Conservation (phyloP, 169 alveolate species). For the Cryptosporidium meleagridis region DNA sequence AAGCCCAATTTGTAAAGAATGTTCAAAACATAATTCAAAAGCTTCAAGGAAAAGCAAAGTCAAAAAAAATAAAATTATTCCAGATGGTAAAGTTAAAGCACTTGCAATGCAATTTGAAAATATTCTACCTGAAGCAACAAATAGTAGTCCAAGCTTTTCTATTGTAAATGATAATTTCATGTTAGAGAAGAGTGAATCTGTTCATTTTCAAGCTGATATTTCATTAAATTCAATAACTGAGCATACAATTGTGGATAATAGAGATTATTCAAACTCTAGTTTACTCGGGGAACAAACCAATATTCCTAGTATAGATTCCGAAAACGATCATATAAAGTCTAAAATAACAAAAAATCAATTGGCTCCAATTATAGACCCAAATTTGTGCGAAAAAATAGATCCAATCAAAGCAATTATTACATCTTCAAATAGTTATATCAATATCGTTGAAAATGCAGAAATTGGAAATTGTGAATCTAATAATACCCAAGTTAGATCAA, state of each 20-base stretch:
- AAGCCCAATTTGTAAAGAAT: constrained; percentile 60
- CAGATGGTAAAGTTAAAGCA: constrained; percentile 72
- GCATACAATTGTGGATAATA: background rate
- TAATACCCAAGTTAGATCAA: background rate
- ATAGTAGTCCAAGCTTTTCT: background rate
- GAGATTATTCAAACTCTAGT: background rate
- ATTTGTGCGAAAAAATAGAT: constrained; percentile 25
- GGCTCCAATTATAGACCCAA: constrained; percentile 50
- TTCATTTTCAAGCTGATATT: background rate
- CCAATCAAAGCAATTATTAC: constrained; percentile 49
- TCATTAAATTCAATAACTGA: background rate
- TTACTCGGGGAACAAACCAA: background rate
- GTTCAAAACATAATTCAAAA: constrained; percentile 16
- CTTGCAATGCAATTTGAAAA: constrained; percentile 63
- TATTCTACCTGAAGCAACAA: constrained; percentile 11
- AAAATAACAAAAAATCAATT: background rate
- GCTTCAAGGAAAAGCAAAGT: background rate
- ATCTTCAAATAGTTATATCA: background rate
- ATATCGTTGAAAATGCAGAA: background rate
- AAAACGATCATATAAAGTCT: background rate
- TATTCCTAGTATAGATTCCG: background rate
- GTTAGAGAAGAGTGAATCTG: background rate
- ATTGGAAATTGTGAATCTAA: background rate
- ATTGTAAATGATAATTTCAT: background rate
- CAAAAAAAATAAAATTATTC: constrained; percentile 15